Percentiles rank a stretch among this genome's conserved stretches.
These are phyloP conservation scores for Papiliotrema terrestris DNA, from an alignment of 1,284 basidiomycete species.

Conservation along the genomic window DNA sequence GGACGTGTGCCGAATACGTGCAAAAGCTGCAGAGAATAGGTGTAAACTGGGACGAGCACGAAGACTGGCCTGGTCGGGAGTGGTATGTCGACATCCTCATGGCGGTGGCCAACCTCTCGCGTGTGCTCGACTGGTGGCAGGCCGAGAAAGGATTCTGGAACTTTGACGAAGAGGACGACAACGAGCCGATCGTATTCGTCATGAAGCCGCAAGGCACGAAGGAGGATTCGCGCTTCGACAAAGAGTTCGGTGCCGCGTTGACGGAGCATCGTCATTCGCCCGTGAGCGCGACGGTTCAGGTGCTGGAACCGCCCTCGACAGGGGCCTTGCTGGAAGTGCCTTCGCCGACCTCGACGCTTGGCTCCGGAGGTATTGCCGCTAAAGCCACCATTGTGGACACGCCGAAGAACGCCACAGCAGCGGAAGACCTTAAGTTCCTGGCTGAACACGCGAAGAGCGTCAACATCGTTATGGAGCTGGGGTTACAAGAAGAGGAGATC, in stretches of 20 bases:
- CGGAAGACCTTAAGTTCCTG: constrained; percentile 75
- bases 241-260: constrained; percentile 24
- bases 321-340: constrained; percentile 20
- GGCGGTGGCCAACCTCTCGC: constrained; percentile 91
- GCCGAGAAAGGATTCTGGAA: constrained; percentile 99
- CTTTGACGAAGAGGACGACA: constrained; percentile 79
- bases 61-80: constrained; percentile 94
- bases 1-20: constrained; percentile 80
- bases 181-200: constrained; percentile 81
- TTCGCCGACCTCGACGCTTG: constrained; percentile 9
- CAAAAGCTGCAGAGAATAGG: constrained; percentile 87
- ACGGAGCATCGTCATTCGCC: constrained; percentile 16
- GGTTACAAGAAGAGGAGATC: constrained; percentile 76
- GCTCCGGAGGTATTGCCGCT: constrained; percentile 12
- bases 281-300: constrained; percentile 4
- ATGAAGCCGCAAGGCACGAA: constrained; percentile 60
- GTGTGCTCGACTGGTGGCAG: constrained; percentile 99
- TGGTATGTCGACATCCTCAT: constrained; percentile 98
- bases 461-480: constrained; percentile 93
- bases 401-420: constrained; percentile 61
- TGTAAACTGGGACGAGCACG: constrained; percentile 92
- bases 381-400: neutral
- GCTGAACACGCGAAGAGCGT: constrained; percentile 90
- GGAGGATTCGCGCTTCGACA: constrained; percentile 30
- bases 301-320: constrained; percentile 11